phyloP scores from a whole-genome alignment of 2,329 filamentous ascomycete species.

The Claviceps maximensis region DNA sequence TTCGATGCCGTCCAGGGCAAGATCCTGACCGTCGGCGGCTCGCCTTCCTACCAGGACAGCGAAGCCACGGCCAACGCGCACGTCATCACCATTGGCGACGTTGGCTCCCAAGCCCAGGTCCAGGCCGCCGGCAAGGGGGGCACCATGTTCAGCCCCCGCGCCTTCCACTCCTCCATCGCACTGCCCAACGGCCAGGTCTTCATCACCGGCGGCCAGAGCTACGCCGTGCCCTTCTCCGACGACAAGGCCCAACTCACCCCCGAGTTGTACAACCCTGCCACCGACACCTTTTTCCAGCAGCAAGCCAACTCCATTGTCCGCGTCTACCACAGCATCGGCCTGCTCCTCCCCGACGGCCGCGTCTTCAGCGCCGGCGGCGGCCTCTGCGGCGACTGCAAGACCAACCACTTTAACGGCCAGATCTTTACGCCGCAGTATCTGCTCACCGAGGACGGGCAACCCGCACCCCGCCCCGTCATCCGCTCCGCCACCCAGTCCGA shows the following conservation, averaged over 20 bases:
- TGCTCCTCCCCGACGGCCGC: conserved; percentile 36
- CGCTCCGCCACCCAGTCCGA: conserved; percentile 3
- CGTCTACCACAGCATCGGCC: conserved; percentile 35
- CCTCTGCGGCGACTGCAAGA: conserved; percentile 32
- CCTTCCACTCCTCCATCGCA: conserved; percentile 32
- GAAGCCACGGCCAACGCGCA: conserved; percentile 30
- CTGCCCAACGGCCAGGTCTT: conserved; percentile 35
- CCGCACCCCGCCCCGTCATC: conserved; percentile 29
- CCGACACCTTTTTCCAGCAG: conserved; percentile 25
- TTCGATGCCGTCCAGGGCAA: conserved; percentile 45
- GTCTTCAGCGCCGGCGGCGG: conserved; percentile 39
- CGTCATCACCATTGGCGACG: conserved; percentile 14
- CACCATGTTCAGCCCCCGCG: conserved; percentile 26
- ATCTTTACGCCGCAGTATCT: conserved; percentile 45
- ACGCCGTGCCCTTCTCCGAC: conserved; percentile 31
- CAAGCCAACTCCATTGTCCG: conserved; percentile 26
- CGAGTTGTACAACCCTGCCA: conserved; percentile 32
- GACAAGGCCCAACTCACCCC: conserved; percentile 25
- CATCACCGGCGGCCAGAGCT: conserved; percentile 32
- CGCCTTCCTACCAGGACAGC: conserved; percentile 30
- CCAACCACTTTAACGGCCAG: conserved; percentile 40
- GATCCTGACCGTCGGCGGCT: conserved; percentile 39
- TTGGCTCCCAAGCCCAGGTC: conserved; percentile 8
- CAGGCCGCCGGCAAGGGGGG: conserved; percentile 7
- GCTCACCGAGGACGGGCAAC: conserved; percentile 28